Percentiles rank a stretch among this genome's conserved stretches.
Conservation (phyloP, 352 stramenopile species). For the Globisporangium nunn region DNA sequence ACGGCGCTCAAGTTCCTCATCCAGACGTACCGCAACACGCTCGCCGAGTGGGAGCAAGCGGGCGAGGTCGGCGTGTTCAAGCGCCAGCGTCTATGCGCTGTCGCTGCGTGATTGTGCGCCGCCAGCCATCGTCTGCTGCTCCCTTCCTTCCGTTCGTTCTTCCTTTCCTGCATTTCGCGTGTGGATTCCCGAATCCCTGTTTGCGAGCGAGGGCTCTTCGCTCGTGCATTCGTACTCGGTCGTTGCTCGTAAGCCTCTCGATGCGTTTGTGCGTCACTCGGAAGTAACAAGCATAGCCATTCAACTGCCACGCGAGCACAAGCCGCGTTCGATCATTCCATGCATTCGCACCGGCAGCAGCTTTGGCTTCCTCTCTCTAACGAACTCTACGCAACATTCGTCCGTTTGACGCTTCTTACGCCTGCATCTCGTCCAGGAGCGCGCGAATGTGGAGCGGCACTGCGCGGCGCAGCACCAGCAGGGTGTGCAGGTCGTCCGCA, state of each 20-base stretch:
- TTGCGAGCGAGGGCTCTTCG: neutral
- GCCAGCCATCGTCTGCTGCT: neutral
- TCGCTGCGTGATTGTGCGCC: slow-evolving; percentile 39
- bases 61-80: slow-evolving; percentile 73
- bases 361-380: neutral
- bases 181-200: neutral
- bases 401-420: neutral
- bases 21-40: slow-evolving; percentile 57
- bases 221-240: neutral
- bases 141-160: too few species aligned
- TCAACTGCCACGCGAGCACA: neutral
- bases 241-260: neutral
- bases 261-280: neutral
- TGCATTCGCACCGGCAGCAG: neutral
- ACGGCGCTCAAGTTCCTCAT: slow-evolving; percentile 77
- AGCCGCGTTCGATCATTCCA: too few species aligned
- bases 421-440: slow-evolving; percentile 22
- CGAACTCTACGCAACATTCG: neutral
- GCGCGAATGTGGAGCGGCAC: slow-evolving; percentile 31
- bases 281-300: neutral
- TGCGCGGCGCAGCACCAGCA: slow-evolving; percentile 44
- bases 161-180: neutral
- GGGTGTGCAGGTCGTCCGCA: slow-evolving; percentile 56
- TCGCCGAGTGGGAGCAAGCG: slow-evolving; percentile 64
- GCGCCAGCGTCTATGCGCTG: slow-evolving; percentile 38